Base-by-base conservation (phyloP, 495 filamentous ascomycete genomes). In the Xeromyces bisporus region DNA sequence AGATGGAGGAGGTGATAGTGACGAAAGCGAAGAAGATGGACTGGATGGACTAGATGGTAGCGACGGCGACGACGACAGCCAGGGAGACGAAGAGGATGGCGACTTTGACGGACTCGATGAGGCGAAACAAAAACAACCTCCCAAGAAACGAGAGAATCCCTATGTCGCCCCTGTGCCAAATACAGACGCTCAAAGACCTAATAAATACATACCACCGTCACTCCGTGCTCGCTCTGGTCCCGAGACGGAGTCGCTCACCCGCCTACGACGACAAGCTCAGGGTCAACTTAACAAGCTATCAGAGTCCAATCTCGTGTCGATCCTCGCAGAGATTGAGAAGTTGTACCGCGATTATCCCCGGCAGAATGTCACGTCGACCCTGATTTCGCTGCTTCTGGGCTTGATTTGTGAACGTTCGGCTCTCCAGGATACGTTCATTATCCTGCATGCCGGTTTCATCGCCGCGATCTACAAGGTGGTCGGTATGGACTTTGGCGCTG, bases 261-360 rank as follows among this genome's bases (percentile, higher is more conserved):
- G 77, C 13, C 53, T 97, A 25, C 72, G 71, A 29, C 71, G 84
- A 30, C 79, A 87, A 46, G 67, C 77, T 10, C 83, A 93, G 40
- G 89, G 89, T 48, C 64, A 89, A 7, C 62, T 96, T 37, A 97
- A 97, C 58, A 77, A 86, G 44, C 56, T 97, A 25, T 93, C 91
- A 1, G 86, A 94, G 47, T 73, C 83, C 2, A 94, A 83, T 42
- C 48, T 96, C 38, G 48, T 89, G 4, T 70, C 77, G 9, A 87
- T 94, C 29, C 55, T 93, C 5, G 57, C 62, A 2, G 82, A 91
- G 18, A 62, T 92, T 12, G 81, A 89, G 48, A 69, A 77, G 39
- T 58, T 96, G 0, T 97, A 94, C 48, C 66, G 72, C 16, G 67
- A 75, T 3, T 67, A 91, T 41, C 72, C 87, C 0, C 69, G 91